phyloP scores from a whole-genome alignment of 768 basidiomycete species.

The Gloeopeniophorella convolvens region DNA sequence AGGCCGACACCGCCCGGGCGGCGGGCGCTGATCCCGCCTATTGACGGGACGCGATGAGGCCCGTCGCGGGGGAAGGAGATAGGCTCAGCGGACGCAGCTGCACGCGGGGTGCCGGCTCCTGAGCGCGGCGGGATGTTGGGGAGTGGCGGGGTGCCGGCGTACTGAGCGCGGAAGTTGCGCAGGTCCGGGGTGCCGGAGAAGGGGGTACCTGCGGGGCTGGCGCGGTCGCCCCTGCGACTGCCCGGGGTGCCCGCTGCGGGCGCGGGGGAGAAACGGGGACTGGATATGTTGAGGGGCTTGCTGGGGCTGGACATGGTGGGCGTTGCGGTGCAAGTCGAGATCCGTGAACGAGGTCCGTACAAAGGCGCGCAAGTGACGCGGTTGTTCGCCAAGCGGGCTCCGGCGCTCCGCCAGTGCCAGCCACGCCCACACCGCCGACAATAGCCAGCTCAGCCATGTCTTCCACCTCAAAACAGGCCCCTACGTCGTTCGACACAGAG shows the following conservation, averaged over 20 bases:
- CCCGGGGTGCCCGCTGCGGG: slow-evolving; percentile 14
- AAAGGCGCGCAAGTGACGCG: too few species aligned
- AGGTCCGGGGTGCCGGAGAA: slow-evolving; percentile 57
- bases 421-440: too few species aligned
- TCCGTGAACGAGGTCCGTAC: not conserved
- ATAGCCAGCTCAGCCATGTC: not conserved
- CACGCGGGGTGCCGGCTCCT: slow-evolving; percentile 26
- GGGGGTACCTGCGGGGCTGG: slow-evolving; percentile 28
- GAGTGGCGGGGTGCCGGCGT: slow-evolving; percentile 47
- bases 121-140: slow-evolving; percentile 48
- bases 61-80: slow-evolving; percentile 15
- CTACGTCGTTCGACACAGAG: slow-evolving; percentile 34
- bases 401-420: too few species aligned
- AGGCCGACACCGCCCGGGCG: slow-evolving; percentile 23
- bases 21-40: slow-evolving; percentile 36
- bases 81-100: slow-evolving; percentile 18
- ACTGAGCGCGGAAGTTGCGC: slow-evolving; percentile 58
- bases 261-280: slow-evolving; percentile 7
- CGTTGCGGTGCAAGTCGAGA: not conserved
- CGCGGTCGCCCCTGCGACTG: slow-evolving; percentile 11
- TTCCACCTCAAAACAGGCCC: not conserved
- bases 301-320: slow-evolving; percentile 18
- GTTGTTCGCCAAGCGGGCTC: too few species aligned
- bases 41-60: slow-evolving; percentile 20
- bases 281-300: slow-evolving; percentile 23